phyloP scores from a whole-genome alignment of 495 filamentous ascomycete species.

The Penicillium steckii region DNA sequence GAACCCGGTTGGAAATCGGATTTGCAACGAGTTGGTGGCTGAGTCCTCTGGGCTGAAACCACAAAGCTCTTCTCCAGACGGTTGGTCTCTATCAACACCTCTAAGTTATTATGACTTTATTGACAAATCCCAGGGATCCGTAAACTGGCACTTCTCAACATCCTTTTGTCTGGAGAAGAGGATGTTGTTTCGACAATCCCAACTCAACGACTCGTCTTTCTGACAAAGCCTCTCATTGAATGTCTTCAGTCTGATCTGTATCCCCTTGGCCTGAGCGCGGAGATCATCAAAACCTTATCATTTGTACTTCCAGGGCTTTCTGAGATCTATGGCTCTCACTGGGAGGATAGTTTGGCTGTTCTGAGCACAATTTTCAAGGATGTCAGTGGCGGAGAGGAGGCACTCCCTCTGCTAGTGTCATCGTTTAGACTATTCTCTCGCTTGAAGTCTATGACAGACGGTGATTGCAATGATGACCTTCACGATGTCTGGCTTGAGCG shows the following conservation, averaged over 20 bases:
- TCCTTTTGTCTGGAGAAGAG: conserved; percentile 52
- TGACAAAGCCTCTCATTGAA: conserved; percentile 71
- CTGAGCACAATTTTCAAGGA: conserved; percentile 55
- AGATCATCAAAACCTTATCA: conserved; percentile 62
- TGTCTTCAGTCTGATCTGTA: conserved; percentile 60
- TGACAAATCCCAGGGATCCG: conserved; percentile 42
- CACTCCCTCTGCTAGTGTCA: conserved; percentile 61
- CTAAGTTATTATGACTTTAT: background rate
- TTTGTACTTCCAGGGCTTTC: conserved; percentile 67
- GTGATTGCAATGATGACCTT: conserved; percentile 81
- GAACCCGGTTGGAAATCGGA: conserved; percentile 37
- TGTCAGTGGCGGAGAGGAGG: conserved; percentile 40
- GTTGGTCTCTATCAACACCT: conserved; percentile 30
- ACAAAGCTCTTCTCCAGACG: conserved; percentile 33
- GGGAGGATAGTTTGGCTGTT: conserved; percentile 64
- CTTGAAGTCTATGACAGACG: conserved; percentile 52
- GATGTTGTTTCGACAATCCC: conserved; percentile 57
- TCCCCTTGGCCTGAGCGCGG: conserved; percentile 37
- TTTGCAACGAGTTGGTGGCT: conserved; percentile 60
- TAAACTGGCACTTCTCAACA: conserved; percentile 58
- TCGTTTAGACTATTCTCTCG: conserved; percentile 69
- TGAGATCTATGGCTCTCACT: conserved; percentile 82
- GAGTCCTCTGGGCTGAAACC: conserved; percentile 55
- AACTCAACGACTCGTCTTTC: conserved; percentile 77
- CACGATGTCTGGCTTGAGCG: conserved; percentile 65